phyloP scores from a whole-genome alignment of 108 stramenopile species.

The Cyclotella distinguenda region DNA sequence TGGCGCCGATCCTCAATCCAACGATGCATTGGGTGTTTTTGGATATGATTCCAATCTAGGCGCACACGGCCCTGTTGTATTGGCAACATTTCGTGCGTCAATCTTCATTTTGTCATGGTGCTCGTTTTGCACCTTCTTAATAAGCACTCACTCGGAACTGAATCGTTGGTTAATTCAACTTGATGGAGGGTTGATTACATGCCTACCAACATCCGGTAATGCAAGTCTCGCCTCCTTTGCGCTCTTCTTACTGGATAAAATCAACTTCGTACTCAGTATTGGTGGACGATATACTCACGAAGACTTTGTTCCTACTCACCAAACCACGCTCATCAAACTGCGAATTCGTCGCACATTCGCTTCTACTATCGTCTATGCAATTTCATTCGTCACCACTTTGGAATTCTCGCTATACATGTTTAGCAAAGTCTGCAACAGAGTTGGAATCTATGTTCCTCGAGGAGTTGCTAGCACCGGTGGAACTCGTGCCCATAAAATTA shows the following conservation, averaged over 20 bases:
- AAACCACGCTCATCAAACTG: too few relatives aligned
- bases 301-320: not conserved
- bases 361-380: slow-evolving; percentile 26
- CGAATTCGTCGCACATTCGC: slow-evolving; percentile 1
- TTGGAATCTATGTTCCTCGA: slow-evolving; percentile 24
- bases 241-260: slow-evolving; percentile 3
- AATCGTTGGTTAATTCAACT: slow-evolving; percentile 1
- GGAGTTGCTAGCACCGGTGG: slow-evolving; percentile 79
- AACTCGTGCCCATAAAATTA: slow-evolving; percentile 69
- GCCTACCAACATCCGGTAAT: not conserved
- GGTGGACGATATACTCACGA: not conserved
- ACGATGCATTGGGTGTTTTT: slow-evolving; percentile 38
- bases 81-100: slow-evolving; percentile 40
- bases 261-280: slow-evolving; percentile 8
- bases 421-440: slow-evolving; percentile 2
- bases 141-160: slow-evolving; percentile 23
- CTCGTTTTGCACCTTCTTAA: slow-evolving; percentile 33
- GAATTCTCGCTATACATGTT: slow-evolving; percentile 25
- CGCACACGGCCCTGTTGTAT: slow-evolving; percentile 57
- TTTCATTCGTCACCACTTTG: slow-evolving; percentile 6
- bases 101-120: slow-evolving; percentile 40
- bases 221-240: slow-evolving; percentile 2
- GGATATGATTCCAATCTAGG: slow-evolving; percentile 78
- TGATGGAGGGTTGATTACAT: not conserved
- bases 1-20: not conserved